Base-by-base conservation (phyloP, 176 grass and related monocot genomes). In the Otatea glauca region DNA sequence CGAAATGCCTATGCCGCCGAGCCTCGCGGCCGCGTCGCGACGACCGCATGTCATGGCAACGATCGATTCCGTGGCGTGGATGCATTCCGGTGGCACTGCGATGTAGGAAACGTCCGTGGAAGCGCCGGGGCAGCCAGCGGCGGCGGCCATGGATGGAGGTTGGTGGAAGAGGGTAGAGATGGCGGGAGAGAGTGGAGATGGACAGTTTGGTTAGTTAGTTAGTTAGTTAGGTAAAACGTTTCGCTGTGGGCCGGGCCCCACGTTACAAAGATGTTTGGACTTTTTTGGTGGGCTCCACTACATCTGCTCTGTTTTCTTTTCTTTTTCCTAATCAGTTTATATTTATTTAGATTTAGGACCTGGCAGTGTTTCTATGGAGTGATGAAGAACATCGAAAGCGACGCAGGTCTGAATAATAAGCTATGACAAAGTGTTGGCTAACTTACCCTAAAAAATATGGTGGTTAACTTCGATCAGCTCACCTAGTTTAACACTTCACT, bases 1-100 rank as follows among this genome's bases (percentile, higher is more conserved):
- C 74, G 39, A 45, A 90, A 83, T 79, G 74, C 58, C 79, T 87
- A 83, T 79, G 74, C 58, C 79, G 7, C 47, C 24, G 2, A 37
- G 79, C 37, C 58, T 29, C 41, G 41, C 13, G 23, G 39, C 6
- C 15, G 25, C 21, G 4, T 13, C 65, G 59, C 59, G 12, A 27
- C 3, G 0, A 21, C 13, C 9, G 4, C 3, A 37, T n/a, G 68
- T 41, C 88, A 87, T 74, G 49, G 5, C 0, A 2, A 3, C 24
- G 24, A 29, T 7, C 9, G 1, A 54, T 12, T 2, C n/a, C 8
- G 78, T 23, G 0, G n/a, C 15, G 16, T 9, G 23, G 6, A 5
- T 38, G 37, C 45, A 50, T 5, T 27, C 4, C n/a, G 4, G 24
- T 9, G 35, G 59, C 1, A 3, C 7, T 37, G 0, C 1, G n/a